Conservation (phyloP, 2,329 filamentous ascomycete species). For the Sporothrix euskadiensis region DNA sequence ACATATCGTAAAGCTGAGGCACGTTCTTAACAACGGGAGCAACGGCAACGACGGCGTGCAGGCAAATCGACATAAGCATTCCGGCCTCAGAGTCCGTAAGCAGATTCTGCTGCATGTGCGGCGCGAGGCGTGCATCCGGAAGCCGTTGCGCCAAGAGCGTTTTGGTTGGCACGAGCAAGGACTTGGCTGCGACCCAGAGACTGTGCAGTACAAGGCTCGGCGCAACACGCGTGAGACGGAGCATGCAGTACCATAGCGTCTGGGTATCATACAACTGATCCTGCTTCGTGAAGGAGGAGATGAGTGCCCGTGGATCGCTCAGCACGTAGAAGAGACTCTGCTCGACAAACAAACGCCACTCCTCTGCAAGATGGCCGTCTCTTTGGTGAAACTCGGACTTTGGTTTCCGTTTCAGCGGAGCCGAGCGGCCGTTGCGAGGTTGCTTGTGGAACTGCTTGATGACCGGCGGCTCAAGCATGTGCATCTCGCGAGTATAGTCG, state of each 20-base stretch:
- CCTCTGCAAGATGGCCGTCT: slow-evolving; percentile 40
- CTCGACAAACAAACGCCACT: slow-evolving; percentile 63
- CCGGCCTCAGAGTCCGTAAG: slow-evolving; percentile 55
- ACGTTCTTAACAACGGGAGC: slow-evolving; percentile 53
- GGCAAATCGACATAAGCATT: slow-evolving; percentile 58
- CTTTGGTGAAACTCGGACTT: slow-evolving; percentile 32
- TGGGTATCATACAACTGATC: slow-evolving; percentile 60
- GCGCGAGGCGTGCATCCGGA: slow-evolving; percentile 43
- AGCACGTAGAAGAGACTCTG: slow-evolving; percentile 66
- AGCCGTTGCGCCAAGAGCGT: slow-evolving; percentile 46
- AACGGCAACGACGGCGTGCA: slow-evolving; percentile 63
- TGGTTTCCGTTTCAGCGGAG: slow-evolving; percentile 41
- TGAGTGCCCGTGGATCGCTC: slow-evolving; percentile 55
- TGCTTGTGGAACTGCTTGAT: slow-evolving; percentile 39
- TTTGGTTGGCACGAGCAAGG: slow-evolving; percentile 58
- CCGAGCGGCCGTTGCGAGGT: slow-evolving; percentile 35
- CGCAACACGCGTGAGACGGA: slow-evolving; percentile 58
- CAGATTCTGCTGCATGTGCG: slow-evolving; percentile 38
- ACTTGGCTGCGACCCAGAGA: slow-evolving; percentile 62
- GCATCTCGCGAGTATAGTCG: slow-evolving; percentile 55
- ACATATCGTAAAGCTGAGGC: slow-evolving; percentile 58
- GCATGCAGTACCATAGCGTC: slow-evolving; percentile 63
- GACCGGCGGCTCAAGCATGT: slow-evolving; percentile 47
- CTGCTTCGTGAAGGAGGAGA: slow-evolving; percentile 58
- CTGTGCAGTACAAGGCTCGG: slow-evolving; percentile 63